A percentile compares a stretch with the other conserved stretches of the same genome.
phyloP scores from a whole-genome alignment of 75 land plant species.

The Cunninghamia lanceolata region DNA sequence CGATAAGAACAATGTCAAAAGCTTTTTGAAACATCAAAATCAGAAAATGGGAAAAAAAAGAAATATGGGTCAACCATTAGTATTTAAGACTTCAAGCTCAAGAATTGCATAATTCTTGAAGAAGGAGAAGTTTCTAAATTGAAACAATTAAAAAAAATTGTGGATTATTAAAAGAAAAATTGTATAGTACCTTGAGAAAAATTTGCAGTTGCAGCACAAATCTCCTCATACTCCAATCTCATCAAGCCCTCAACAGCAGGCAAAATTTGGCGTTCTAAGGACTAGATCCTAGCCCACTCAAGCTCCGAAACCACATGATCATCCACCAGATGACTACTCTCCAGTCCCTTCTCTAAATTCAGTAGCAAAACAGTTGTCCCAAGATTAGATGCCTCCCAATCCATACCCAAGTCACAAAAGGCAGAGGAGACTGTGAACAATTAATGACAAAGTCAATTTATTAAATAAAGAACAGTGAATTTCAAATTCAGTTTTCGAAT shows the following conservation, averaged over 20 bases:
- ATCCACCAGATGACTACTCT: neutral
- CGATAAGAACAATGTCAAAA: neutral
- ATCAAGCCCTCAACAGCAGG: constrained; percentile 42
- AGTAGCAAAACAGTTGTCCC: constrained; percentile 44
- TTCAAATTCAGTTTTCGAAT: neutral
- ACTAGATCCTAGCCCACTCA: constrained; percentile 41
- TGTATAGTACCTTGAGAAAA: constrained; percentile 48
- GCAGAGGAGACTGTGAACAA: constrained; percentile 17
- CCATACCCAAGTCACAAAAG: no score
- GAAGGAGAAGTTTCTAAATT: neutral
- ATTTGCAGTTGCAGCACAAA: constrained; percentile 42
- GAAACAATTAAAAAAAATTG: no score
- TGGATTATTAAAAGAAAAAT: neutral
- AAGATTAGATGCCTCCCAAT: constrained; percentile 31
- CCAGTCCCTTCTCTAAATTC: constrained; percentile 40
- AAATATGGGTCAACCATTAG: neutral
- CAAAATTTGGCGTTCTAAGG: constrained; percentile 53
- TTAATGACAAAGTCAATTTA: neutral
- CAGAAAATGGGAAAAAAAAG: neutral
- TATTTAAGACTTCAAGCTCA: neutral
- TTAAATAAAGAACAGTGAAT: neutral
- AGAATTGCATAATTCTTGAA: neutral
- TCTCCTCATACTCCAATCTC: constrained; percentile 51
- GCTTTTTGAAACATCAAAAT: neutral
- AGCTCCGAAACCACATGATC: constrained; percentile 11